phyloP scores from a whole-genome alignment of 2,329 filamentous ascomycete species.

The Coniochaeta sp. region DNA sequence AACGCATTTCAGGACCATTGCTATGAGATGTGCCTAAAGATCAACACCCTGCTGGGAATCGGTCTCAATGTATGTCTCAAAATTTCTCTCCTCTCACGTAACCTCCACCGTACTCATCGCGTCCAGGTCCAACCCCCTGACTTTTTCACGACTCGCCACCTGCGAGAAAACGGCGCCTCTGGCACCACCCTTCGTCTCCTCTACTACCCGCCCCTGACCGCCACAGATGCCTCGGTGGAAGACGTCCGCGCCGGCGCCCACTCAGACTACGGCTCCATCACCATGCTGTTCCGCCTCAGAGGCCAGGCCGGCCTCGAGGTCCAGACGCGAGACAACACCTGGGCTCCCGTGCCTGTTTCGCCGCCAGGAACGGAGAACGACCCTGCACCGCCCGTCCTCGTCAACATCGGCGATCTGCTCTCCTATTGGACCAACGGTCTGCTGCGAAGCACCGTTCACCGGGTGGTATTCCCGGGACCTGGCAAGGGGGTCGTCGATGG shows the following conservation, averaged over 20 bases:
- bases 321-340: slow-evolving; percentile 43
- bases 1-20: slow-evolving; percentile 62
- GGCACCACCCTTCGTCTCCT: slow-evolving; percentile 62
- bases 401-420: slow-evolving; percentile 65
- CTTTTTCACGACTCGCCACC: slow-evolving; percentile 49
- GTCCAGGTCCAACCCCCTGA: slow-evolving; percentile 27
- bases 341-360: slow-evolving; percentile 61
- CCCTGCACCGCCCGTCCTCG: slow-evolving; percentile 63
- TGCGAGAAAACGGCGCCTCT: slow-evolving; percentile 34
- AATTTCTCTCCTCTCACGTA: slow-evolving; percentile 8
- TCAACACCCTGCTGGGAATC: slow-evolving; percentile 70
- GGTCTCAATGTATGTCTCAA: slow-evolving; percentile 54
- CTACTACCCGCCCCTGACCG: slow-evolving; percentile 54
- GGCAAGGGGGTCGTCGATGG: slow-evolving; percentile 28
- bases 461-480: slow-evolving; percentile 64
- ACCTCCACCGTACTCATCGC: slow-evolving; percentile 8
- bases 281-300: slow-evolving; percentile 75
- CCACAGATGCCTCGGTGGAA: slow-evolving; percentile 30
- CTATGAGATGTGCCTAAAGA: slow-evolving; percentile 60
- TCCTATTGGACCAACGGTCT: slow-evolving; percentile 89
- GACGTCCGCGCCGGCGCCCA: slow-evolving; percentile 87
- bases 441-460: slow-evolving; percentile 79
- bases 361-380: slow-evolving; percentile 53
- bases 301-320: slow-evolving; percentile 86
- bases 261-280: slow-evolving; percentile 72